Conservation (phyloP, 345 rosid genomes). For the Eucalyptus erythrocorys region DNA sequence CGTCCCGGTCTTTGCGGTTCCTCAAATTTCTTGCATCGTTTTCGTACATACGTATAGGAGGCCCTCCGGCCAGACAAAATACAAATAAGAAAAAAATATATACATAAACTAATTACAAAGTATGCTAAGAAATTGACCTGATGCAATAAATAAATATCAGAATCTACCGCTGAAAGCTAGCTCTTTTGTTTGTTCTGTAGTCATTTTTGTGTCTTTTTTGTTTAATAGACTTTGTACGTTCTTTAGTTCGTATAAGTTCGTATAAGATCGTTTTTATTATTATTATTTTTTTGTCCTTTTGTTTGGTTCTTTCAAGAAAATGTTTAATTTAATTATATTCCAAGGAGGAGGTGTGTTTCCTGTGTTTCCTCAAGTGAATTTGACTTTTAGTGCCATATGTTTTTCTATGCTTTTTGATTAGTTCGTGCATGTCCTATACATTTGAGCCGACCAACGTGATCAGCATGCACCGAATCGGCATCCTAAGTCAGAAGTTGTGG, state of each 20-base stretch:
- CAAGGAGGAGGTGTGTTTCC: background rate
- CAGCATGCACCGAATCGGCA: background rate
- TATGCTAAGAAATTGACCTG: background rate
- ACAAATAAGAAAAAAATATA: background rate
- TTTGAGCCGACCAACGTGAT: background rate
- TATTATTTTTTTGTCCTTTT: background rate
- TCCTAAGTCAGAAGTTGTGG: background rate
- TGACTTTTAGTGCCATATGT: background rate
- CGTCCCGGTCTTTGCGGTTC: conserved; percentile 13
- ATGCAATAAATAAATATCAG: background rate
- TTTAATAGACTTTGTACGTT: background rate
- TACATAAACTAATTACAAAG: background rate
- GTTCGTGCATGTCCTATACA: background rate
- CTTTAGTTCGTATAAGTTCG: background rate
- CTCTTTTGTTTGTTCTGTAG: background rate
- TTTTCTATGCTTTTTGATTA: background rate
- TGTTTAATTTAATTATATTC: background rate
- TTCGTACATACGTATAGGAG: background rate
- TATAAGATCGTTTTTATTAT: background rate
- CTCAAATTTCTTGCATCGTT: conserved; percentile 9
- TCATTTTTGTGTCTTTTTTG: background rate
- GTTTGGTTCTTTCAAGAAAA: background rate
- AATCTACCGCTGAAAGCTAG: background rate
- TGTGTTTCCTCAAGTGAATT: background rate
- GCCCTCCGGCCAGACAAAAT: background rate